A percentile compares a stretch with the other conserved stretches of the same genome.
Conservation (phyloP, 176 grass and related monocot genomes). For the Cocos nucifera region DNA sequence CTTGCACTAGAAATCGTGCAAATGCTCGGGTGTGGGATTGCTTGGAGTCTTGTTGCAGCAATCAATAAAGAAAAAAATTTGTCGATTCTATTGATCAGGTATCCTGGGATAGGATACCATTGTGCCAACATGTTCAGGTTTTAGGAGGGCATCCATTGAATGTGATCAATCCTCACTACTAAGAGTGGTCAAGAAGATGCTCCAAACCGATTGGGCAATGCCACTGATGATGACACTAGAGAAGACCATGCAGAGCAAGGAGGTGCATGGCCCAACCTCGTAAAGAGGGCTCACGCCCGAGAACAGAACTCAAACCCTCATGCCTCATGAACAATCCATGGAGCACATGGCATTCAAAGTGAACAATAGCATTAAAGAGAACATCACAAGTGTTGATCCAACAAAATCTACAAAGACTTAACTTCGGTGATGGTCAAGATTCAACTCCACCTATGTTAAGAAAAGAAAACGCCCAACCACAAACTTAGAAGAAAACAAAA, state of each 20-base stretch:
- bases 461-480: no score
- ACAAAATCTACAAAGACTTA: no score
- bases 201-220: constrained; percentile 48
- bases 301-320: no score
- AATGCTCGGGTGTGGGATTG: constrained; percentile 78
- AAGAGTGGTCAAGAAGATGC: constrained; percentile 48
- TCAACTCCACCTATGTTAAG: no score
- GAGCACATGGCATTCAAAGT: no score
- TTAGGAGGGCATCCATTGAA: constrained; percentile 66
- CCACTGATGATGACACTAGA: constrained; percentile 57
- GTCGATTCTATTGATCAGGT: constrained; percentile 22
- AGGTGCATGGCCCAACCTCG: constrained; percentile 45
- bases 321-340: no score
- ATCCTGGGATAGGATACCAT: constrained; percentile 45
- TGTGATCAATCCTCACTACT: constrained; percentile 60
- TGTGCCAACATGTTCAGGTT: constrained; percentile 67
- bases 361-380: no score
- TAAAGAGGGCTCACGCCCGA: no score
- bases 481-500: no score
- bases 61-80: constrained; percentile 32
- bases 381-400: no score
- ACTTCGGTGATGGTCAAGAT: no score
- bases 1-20: constrained; percentile 73
- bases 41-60: constrained; percentile 52
- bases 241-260: constrained; percentile 63